Base-by-base conservation (phyloP, 139 green algal genomes). In the Chlorella sp. region DNA sequence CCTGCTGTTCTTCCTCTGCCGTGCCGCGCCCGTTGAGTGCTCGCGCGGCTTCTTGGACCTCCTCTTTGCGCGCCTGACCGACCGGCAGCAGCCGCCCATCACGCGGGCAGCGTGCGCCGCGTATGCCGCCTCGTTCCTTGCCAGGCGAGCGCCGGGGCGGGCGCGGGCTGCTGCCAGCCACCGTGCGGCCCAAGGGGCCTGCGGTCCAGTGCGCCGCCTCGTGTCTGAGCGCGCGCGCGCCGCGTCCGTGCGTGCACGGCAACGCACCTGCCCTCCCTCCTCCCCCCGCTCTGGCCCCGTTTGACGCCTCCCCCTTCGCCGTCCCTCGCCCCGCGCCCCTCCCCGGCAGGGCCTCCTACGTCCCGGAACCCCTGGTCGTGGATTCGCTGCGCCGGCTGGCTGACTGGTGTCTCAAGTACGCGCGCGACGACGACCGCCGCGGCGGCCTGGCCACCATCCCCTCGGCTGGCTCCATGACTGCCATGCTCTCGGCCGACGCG, bases 101-200 rank as follows among this genome's bases (percentile, higher is more conserved):
- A 89, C 87, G 2, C 87, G 92, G 40, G 71, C 78, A 29, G 91
- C 93, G 0, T 88, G 77, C 42, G 93, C 91, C 1, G 94, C 93
- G 4, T 98, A 98, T 77, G 77, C 94, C 21, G 93, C 89, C 12
- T 92, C 81, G 75, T 98, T 98, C 86, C 82, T 97, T 2, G 93
- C 94, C 1, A 46, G 70, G 70, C 43, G 56, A 31, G 70, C 8
- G 9, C 3, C 25, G n/a, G n/a, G n/a, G n/a, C n/a, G n/a, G n/a
- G n/a, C n/a, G n/a, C n/a, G n/a, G n/a, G n/a, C n/a, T n/a, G n/a
- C n/a, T n/a, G n/a, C n/a, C n/a, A n/a, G n/a, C n/a, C n/a, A n/a
- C n/a, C n/a, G n/a, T n/a, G n/a, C n/a, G n/a, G n/a, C n/a, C n/a
- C n/a, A n/a, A n/a, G n/a, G n/a, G n/a, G n/a, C n/a, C n/a, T n/a